Evolutionary conservation across 371 early-diverging fungal species (phyloP), one percentile per base, ranked within the genome.

Genomic region (Rhizopus arrhizus): DNA sequence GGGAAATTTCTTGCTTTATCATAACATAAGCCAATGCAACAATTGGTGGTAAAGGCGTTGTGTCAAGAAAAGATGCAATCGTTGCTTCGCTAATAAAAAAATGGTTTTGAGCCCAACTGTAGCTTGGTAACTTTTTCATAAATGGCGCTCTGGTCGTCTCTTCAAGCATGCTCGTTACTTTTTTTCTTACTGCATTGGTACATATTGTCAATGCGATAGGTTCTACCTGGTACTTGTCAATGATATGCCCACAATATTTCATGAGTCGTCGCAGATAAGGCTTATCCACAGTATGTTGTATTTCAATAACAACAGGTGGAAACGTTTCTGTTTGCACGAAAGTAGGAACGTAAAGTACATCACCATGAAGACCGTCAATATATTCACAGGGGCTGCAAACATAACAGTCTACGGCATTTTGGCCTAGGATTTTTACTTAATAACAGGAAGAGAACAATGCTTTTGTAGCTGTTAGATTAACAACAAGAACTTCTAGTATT

Each of bases 201-300:
- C 38, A 62, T 50, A 57, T 45, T 16, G 56, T 57, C 11, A 56
- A 42, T 51, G 56, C 56, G 45, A 62, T 62, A 41, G 57, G 63
- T 50, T 62, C 63, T 10, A 58, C 59, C 38, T 49, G 49, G 43
- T 64, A 64, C 47, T 55, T 58, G 29, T 58, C 59, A 35, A 53
- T 33, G 48, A 58, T 33, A 43, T 64, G 54, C 0, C 55, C 50
- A 54, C 59, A 64, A 38, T 64, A 58, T 47, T 64, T 58, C 5
- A 64, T 58, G 73, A 83, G 11, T 73, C 78, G 35, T 65, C 63
- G 70, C 60, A 81, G 13, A 76, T 41, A 61, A 41, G 62, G 3
- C 54, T 61, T 58, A 43, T 62, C 65, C 22, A 56, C 42, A 3
- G 47, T 41, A 52, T 67, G 58, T 34, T 58, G 58, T 29, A 59